Base-by-base conservation (phyloP, 371 early-diverging fungal genomes). In the Rhizopus arrhizus region DNA sequence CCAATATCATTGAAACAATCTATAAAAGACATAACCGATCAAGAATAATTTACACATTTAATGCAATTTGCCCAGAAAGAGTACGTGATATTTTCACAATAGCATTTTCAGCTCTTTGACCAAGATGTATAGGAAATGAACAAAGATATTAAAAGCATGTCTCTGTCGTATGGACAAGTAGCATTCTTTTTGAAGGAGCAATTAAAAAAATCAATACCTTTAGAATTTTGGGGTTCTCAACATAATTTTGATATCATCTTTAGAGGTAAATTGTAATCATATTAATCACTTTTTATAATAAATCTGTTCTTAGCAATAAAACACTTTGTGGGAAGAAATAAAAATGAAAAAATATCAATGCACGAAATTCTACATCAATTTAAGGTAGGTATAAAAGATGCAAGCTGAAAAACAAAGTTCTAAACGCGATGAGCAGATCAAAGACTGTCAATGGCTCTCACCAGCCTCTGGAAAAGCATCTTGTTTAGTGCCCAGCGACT, bases 281-380 rank as follows among this genome's bases (percentile, higher is more conserved):
- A 38, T 28, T 6, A 34, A 12, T 3, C n/a, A 15, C 31, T 3
- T 3, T 38, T 36, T 11, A 41, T 0, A n/a, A 51, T 4, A 15
- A 22, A 22, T 22, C 22, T 22, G 2, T 22, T 22, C 22, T 22
- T 22, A 41, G 42, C 3, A 42, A 40, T 29, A 58, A 57, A 73
- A 2, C 61, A 53, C 29, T 78, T 89, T 36, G 66, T 92, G 11
- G 52, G 59, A 3, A 62, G 86, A 11, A 68, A 90, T 1, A 78
- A 80, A 29, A 79, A 72, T 45, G 94, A 93, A 61, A 71, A 71
- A 3, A 35, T 90, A 29, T 76, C 87, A 0, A 47, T 93, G 36
- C 75, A 80, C n/a, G 83, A 83, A 40, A 61, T 80, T 0, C n/a
- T 90, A 10, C 70, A 81, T 33, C 74, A 81, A 5, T 81, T 92